A percentile compares a stretch with the other conserved stretches of the same genome.
Conservation (phyloP, 495 filamentous ascomycete genomes). For the Recurvomyces mirabilis region DNA sequence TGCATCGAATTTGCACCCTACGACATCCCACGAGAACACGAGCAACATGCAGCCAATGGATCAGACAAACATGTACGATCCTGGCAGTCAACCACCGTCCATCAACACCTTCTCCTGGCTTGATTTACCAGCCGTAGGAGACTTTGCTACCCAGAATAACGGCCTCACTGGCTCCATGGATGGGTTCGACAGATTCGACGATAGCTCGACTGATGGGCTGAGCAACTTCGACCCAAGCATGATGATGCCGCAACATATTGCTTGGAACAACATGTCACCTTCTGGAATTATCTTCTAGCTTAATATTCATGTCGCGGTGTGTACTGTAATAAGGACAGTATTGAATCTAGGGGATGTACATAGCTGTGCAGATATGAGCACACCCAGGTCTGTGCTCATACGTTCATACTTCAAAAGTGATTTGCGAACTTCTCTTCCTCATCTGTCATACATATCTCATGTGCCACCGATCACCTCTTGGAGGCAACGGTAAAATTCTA, state of each 20-base stretch:
- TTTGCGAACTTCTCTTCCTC: no score
- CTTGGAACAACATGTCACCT: constrained; percentile 6
- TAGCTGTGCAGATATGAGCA: no score
- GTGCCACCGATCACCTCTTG: no score
- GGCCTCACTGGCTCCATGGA: constrained; percentile 6
- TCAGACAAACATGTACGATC: constrained; percentile 4
- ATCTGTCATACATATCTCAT: no score
- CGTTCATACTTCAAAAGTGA: no score
- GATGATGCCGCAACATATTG: constrained; percentile 11
- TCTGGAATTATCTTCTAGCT: constrained; percentile 14
- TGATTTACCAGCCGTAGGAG: constrained; percentile 16
- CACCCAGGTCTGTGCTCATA: no score
- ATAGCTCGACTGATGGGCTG: constrained; percentile 5
- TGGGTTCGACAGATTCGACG: constrained; percentile 9
- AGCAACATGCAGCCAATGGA: neutral
- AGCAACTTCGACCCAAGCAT: constrained; percentile 13
- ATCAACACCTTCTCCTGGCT: constrained; percentile 22
- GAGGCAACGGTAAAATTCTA: no score
- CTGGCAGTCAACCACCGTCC: constrained; percentile 6
- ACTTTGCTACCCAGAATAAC: constrained; percentile 20
- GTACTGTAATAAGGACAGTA: no score
- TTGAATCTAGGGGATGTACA: no score
- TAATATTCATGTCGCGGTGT: no score
- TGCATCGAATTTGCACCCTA: neutral
- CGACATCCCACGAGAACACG: neutral